phyloP scores from a whole-genome alignment of 176 grass and related monocot species.

The Tillandsia leiboldiana region DNA sequence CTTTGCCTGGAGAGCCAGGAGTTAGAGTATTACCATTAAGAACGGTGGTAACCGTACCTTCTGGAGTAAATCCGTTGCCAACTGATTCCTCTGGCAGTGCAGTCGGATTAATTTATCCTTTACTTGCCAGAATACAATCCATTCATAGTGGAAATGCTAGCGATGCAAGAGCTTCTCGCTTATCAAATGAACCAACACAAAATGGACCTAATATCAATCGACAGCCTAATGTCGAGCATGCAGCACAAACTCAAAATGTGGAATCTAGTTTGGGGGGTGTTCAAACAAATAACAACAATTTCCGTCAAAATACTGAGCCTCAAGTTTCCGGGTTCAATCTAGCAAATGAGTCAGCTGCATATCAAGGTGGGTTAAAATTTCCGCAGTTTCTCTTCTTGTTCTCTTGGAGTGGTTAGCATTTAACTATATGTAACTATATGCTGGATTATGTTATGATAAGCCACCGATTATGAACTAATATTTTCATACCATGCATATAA shows the following conservation, averaged over 20 bases:
- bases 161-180: constrained; percentile 30
- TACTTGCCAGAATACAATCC: constrained; percentile 60
- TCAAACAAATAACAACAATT: background rate
- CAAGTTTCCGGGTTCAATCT: constrained; percentile 3
- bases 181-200: constrained; percentile 27
- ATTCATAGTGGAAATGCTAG: constrained; percentile 37
- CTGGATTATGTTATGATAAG: too few relatives aligned
- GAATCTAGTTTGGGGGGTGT: constrained; percentile 1
- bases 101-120: constrained; percentile 44
- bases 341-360: constrained; percentile 9
- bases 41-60: constrained; percentile 70
- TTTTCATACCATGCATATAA: too few relatives aligned
- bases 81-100: constrained; percentile 40
- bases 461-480: too few relatives aligned
- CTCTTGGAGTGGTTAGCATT: too few relatives aligned
- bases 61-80: constrained; percentile 33
- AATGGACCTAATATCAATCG: constrained; percentile 42
- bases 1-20: constrained; percentile 64
- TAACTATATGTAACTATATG: too few relatives aligned
- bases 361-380: constrained; percentile 4
- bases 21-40: constrained; percentile 64
- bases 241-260: constrained; percentile 29
- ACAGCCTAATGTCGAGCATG: constrained; percentile 27
- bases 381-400: background rate
- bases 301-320: background rate